Evolutionary conservation across 768 basidiomycete species (phyloP), one percentile per base, ranked within the genome.

Genomic region (Boletales sp.): DNA sequence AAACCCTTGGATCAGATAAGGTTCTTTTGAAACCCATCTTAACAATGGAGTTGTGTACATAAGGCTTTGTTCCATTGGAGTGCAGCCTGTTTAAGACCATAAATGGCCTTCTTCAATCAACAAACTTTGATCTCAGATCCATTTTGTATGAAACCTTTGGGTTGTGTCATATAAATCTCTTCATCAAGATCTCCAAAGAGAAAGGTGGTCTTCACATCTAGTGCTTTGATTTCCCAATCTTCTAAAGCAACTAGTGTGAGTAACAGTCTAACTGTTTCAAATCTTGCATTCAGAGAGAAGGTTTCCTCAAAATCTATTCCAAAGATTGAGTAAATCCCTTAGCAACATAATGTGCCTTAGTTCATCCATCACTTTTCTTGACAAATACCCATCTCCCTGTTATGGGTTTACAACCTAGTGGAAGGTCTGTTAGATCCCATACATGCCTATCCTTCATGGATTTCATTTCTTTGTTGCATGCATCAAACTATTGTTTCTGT

Each of bases 131-230:
- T n/a, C n/a, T n/a, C n/a, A n/a, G n/a, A n/a, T n/a, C n/a, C n/a
- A n/a, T n/a, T n/a, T n/a, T 25, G 25, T 41, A 41, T 5, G 13
- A 41, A 41, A 41, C 40, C 40, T 41, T 41, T 25, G 2, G 25
- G 40, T 41, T 41, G 40, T 3, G 8, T 41, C 9, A 41, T 17
- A 8, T 41, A 41, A 19, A 41, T 41, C 4, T 21, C 21, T 21
- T 21, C 21, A 19, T 54, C 44, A 0, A 59, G 41, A 1, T 50
- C 17, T 2, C 67, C 63, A 48, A 69, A 73, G 0, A 80, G 65
- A 55, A 70, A 78, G 0, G 72, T 73, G 0, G 61, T 61, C 31
- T 72, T 73, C 15, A 80, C 67, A 54, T 82, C 73, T 9, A 78
- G 58, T 41, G 65, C 64, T 17, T 73, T 56, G 6, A 79, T 40